Evolutionary conservation across 129 eudicot genomes (phyloP).

Genomic region (Artemisia tridentata): DNA sequence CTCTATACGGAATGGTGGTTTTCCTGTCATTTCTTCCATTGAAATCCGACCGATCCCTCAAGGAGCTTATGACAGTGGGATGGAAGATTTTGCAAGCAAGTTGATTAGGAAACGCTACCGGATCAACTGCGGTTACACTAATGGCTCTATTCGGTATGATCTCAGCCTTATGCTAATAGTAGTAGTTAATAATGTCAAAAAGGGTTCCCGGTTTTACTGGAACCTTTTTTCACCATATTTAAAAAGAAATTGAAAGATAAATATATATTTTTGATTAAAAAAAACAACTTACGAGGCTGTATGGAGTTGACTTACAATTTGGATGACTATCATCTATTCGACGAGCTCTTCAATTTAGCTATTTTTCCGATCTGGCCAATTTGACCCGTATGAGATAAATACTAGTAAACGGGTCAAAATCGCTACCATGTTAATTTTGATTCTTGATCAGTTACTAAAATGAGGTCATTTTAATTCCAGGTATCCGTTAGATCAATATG

Average conservation of each 20-base stretch:
- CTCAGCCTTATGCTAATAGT: neutral
- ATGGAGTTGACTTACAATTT: too few relatives aligned
- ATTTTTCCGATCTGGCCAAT: neutral
- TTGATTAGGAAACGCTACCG: conserved; percentile 62
- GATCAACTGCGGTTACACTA: conserved; percentile 72
- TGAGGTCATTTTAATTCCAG: conserved; percentile 33
- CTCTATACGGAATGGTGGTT: conserved; percentile 63
- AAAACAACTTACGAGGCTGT: too few relatives aligned
- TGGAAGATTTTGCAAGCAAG: conserved; percentile 43
- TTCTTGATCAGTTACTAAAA: conserved; percentile 11
- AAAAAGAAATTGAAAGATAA: too few relatives aligned
- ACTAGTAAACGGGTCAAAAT: neutral
- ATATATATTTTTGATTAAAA: too few relatives aligned
- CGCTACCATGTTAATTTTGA: neutral
- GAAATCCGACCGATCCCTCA: conserved; percentile 81
- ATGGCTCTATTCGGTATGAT: conserved; percentile 67
- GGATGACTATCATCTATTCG: too few relatives aligned
- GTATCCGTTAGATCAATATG: conserved; percentile 84
- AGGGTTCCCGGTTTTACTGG: neutral
- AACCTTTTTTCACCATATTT: too few relatives aligned
- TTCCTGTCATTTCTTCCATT: conserved; percentile 75
- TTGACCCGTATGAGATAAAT: neutral
- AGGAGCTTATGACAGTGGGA: conserved; percentile 53
- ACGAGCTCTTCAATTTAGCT: too few relatives aligned
- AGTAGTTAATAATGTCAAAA: neutral